Evolutionary conservation across 805 yeast genomes (phyloP).

Genomic region (Yueomyces sinensis): DNA sequence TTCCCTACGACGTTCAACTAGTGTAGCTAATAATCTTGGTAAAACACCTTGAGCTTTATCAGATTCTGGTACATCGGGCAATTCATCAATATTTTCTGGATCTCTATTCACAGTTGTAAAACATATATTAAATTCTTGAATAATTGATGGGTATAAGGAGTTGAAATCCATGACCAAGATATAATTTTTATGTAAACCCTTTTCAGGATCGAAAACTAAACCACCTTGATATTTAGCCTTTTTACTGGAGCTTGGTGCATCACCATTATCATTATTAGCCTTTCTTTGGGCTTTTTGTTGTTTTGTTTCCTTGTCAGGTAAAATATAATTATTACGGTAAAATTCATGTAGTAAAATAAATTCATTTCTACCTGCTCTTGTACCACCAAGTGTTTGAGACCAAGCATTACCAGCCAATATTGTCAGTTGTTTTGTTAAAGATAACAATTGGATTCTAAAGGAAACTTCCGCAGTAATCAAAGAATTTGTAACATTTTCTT

Average conservation of each 20-base stretch:
- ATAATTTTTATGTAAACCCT: conserved; percentile 81
- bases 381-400: conserved; percentile 89
- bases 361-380: conserved; percentile 93
- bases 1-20: conserved; percentile 85
- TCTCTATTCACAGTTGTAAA: conserved; percentile 85
- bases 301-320: conserved; percentile 68
- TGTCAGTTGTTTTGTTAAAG: conserved; percentile 83
- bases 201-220: conserved; percentile 91
- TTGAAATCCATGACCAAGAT: conserved; percentile 96
- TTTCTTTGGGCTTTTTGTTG: conserved; percentile 25
- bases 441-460: conserved; percentile 68
- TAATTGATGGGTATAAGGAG: conserved; percentile 91
- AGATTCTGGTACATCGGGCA: conserved; percentile 56
- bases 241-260: conserved; percentile 35
- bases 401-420: conserved; percentile 94
- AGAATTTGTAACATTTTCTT: conserved; percentile 55
- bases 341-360: conserved; percentile 88
- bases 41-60: conserved; percentile 63
- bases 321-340: conserved; percentile 60
- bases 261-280: conserved; percentile 22
- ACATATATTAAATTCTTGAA: conserved; percentile 94
- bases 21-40: conserved; percentile 68
- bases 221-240: conserved; percentile 85
- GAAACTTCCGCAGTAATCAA: conserved; percentile 66
- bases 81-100: conserved; percentile 37